Conservation (phyloP, 306 rosid genomes). For the Abrus pulchellus region DNA sequence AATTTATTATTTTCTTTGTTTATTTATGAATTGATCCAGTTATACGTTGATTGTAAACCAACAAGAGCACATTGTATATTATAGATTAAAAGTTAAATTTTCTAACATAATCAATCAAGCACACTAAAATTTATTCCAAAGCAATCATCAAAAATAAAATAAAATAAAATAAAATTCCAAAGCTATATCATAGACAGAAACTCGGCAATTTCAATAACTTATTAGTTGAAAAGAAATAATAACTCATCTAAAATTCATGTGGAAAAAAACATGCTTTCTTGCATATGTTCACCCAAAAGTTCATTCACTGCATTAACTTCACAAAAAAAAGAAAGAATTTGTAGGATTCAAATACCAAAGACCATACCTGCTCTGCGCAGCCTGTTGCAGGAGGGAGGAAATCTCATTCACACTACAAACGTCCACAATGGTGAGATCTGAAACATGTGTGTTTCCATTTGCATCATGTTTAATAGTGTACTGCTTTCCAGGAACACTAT, state of each 20-base stretch:
- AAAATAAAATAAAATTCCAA: too few relatives aligned
- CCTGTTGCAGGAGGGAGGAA: slow-evolving; percentile 86
- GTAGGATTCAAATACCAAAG: neutral
- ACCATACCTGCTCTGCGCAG: slow-evolving; percentile 85
- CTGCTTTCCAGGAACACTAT: slow-evolving; percentile 70
- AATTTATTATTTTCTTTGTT: slow-evolving; percentile 3
- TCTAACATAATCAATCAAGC: neutral
- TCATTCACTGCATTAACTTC: slow-evolving; percentile 31
- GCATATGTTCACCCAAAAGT: slow-evolving; percentile 17
- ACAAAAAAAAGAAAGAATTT: slow-evolving; percentile 1
- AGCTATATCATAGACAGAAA: neutral
- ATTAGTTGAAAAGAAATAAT: slow-evolving; percentile 12
- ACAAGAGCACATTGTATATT: neutral
- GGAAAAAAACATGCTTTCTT: slow-evolving; percentile 13
- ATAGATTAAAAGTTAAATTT: neutral
- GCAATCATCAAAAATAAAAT: too few relatives aligned
- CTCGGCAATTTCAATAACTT: neutral
- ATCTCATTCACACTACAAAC: slow-evolving; percentile 86
- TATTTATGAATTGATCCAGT: slow-evolving; percentile 4
- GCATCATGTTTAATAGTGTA: slow-evolving; percentile 91
- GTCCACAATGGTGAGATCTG: slow-evolving; percentile 83
- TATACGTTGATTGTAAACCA: slow-evolving; percentile 30
- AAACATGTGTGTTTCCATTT: slow-evolving; percentile 87
- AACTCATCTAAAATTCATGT: slow-evolving; percentile 33
- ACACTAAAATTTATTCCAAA: slow-evolving; percentile 10